These are phyloP conservation scores for Halophytophthora polymorphica DNA, from an alignment of 352 stramenopile genomes.

Conservation along the genomic window DNA sequence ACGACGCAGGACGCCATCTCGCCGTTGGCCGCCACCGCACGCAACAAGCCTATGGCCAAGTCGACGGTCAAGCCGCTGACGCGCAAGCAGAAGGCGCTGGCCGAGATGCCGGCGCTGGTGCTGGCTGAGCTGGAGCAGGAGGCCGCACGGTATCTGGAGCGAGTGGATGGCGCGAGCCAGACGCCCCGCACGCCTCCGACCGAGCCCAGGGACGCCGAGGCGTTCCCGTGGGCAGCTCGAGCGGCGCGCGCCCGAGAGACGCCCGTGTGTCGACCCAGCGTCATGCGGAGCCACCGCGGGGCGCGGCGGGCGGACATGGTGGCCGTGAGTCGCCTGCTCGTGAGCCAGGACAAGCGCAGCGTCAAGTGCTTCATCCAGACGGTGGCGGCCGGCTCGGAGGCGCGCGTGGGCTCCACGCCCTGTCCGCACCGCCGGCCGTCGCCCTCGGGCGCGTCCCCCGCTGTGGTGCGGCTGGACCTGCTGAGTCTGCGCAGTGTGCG, in stretches of 20 bases:
- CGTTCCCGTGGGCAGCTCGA: conserved; percentile 28
- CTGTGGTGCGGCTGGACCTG: conserved; percentile 45
- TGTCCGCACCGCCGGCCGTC: conserved; percentile 11
- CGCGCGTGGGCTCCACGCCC: background rate
- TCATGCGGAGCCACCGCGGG: conserved; percentile 46
- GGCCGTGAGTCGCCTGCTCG: conserved; percentile 40
- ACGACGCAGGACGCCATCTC: conserved; percentile 21
- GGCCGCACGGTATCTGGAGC: conserved; percentile 22
- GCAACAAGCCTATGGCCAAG: conserved; percentile 2
- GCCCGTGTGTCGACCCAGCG: conserved; percentile 44
- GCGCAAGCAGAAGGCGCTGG: conserved; percentile 38
- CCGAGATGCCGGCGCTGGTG: conserved; percentile 27
- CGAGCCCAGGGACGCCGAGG: conserved; percentile 20
- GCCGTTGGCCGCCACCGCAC: conserved; percentile 17
- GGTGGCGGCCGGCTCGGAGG: conserved; percentile 1
- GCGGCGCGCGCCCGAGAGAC: conserved; percentile 29
- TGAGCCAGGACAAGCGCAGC: conserved; percentile 65
- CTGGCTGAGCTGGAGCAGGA: conserved; percentile 36
- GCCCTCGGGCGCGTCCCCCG: conserved; percentile 12
- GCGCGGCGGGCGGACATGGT: conserved; percentile 33
- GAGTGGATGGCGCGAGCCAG: conserved; percentile 9
- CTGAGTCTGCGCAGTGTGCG: conserved; percentile 38
- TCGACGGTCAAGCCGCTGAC: conserved; percentile 27
- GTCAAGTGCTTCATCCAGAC: conserved; percentile 57
- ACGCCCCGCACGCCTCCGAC: conserved; percentile 1